Conservation (phyloP, 2,329 filamentous ascomycete genomes). For the Pseudogymnoascus sp. region DNA sequence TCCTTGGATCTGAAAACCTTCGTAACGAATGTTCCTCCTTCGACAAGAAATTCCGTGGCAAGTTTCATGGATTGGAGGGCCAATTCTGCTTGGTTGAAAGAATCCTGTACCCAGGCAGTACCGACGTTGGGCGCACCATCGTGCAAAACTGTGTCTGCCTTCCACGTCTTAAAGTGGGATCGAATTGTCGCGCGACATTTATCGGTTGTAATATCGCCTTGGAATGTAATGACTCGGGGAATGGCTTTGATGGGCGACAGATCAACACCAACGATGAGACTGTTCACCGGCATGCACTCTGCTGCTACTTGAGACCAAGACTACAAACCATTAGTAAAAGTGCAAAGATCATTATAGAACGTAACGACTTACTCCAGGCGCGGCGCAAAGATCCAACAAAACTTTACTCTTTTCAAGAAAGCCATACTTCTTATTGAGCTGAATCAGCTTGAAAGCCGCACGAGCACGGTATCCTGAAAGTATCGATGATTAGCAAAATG, state of each 20-base stretch:
- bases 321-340: conserved; percentile 33
- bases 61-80: conserved; percentile 85
- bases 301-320: conserved; percentile 96
- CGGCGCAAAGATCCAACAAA: conserved; percentile 92
- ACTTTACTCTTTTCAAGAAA: conserved; percentile 97
- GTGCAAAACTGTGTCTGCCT: conserved; percentile 90
- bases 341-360: not conserved
- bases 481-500: conserved; percentile 1
- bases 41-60: conserved; percentile 82
- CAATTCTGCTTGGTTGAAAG: conserved; percentile 93
- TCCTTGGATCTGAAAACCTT: conserved; percentile 98
- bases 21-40: conserved; percentile 89
- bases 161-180: conserved; percentile 88
- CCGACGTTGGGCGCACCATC: conserved; percentile 97
- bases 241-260: conserved; percentile 93
- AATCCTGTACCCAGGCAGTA: conserved; percentile 96
- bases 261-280: conserved; percentile 91
- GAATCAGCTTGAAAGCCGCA: conserved; percentile 95
- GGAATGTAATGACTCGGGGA: conserved; percentile 86
- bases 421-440: conserved; percentile 98
- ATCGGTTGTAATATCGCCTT: conserved; percentile 95
- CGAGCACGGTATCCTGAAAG: conserved; percentile 71
- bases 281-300: conserved; percentile 85
- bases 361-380: conserved; percentile 65
- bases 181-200: conserved; percentile 88